These are phyloP conservation scores for Nakazawaea ernobii DNA, from an alignment of 805 yeast genomes.

Conservation along the genomic window DNA sequence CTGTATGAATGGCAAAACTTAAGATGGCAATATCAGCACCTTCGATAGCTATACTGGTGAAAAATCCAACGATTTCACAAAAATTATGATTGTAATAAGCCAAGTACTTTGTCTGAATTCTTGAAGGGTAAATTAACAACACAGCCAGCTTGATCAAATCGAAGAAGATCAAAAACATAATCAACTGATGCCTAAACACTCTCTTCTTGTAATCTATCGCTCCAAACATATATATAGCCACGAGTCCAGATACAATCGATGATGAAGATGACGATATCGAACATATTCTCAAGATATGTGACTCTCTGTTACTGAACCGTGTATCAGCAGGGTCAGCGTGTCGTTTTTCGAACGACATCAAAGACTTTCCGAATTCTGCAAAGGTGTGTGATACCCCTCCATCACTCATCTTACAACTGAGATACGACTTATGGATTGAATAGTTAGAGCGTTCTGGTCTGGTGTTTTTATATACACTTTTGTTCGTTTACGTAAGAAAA, in stretches of 20 bases:
- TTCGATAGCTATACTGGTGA: slow-evolving; percentile 74
- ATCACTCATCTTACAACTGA: neutral
- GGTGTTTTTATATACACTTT: neutral
- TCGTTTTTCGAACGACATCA: neutral
- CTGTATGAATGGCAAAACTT: slow-evolving; percentile 79
- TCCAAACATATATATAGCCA: slow-evolving; percentile 52
- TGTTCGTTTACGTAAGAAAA: neutral
- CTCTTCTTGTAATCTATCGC: slow-evolving; percentile 60
- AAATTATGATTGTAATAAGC: slow-evolving; percentile 44
- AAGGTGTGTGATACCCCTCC: neutral
- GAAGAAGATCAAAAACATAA: slow-evolving; percentile 59
- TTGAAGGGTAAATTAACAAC: slow-evolving; percentile 61
- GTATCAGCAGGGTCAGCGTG: slow-evolving; percentile 1
- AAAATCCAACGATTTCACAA: slow-evolving; percentile 69
- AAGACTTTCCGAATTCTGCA: neutral
- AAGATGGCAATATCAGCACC: slow-evolving; percentile 84
- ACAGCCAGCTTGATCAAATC: slow-evolving; percentile 72
- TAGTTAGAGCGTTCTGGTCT: neutral
- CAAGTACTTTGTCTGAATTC: slow-evolving; percentile 37
- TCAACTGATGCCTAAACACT: slow-evolving; percentile 66
- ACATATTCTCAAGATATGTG: slow-evolving; percentile 24
- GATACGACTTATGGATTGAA: too few species aligned
- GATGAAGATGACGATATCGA: slow-evolving; percentile 44
- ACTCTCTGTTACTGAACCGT: slow-evolving; percentile 5
- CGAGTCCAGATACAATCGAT: slow-evolving; percentile 49